phyloP scores from a whole-genome alignment of 2,329 filamentous ascomycete species.

The Exserohilum rostratum region DNA sequence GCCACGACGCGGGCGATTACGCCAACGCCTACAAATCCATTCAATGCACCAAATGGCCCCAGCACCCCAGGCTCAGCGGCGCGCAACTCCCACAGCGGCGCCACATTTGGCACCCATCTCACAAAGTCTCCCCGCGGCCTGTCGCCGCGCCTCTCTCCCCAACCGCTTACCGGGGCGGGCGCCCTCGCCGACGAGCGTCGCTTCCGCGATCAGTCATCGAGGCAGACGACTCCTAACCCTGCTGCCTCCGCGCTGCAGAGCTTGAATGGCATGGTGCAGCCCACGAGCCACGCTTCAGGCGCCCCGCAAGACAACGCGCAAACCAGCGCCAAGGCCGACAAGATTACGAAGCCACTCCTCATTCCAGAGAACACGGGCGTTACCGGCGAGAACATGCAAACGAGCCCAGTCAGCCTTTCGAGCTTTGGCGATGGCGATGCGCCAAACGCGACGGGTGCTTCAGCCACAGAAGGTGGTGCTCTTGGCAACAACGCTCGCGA shows the following conservation, averaged over 20 bases:
- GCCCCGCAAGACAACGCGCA: slow-evolving; percentile 51
- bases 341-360: slow-evolving; percentile 56
- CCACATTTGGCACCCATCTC: slow-evolving; percentile 47
- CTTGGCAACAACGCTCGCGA: slow-evolving; percentile 49
- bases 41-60: slow-evolving; percentile 48
- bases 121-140: slow-evolving; percentile 52
- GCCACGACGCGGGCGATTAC: slow-evolving; percentile 53
- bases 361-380: slow-evolving; percentile 52
- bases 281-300: slow-evolving; percentile 47
- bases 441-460: slow-evolving; percentile 53
- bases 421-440: slow-evolving; percentile 62
- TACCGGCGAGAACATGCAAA: slow-evolving; percentile 55
- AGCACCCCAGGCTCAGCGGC: slow-evolving; percentile 48
- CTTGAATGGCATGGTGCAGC: slow-evolving; percentile 49
- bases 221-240: slow-evolving; percentile 58
- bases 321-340: slow-evolving; percentile 57
- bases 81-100: slow-evolving; percentile 33
- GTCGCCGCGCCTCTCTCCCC: slow-evolving; percentile 50
- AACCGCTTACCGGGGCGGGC: slow-evolving; percentile 55
- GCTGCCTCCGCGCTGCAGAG: slow-evolving; percentile 52
- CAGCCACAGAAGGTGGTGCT: slow-evolving; percentile 57
- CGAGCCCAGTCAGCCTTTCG: slow-evolving; percentile 59
- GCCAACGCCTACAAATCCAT: slow-evolving; percentile 50
- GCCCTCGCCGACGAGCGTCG: slow-evolving; percentile 57
- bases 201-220: slow-evolving; percentile 49